Percentiles rank a stretch among this genome's conserved stretches.
phyloP scores from a whole-genome alignment of 192 early-diverging fungal genomes.

The Pilaira anomala region DNA sequence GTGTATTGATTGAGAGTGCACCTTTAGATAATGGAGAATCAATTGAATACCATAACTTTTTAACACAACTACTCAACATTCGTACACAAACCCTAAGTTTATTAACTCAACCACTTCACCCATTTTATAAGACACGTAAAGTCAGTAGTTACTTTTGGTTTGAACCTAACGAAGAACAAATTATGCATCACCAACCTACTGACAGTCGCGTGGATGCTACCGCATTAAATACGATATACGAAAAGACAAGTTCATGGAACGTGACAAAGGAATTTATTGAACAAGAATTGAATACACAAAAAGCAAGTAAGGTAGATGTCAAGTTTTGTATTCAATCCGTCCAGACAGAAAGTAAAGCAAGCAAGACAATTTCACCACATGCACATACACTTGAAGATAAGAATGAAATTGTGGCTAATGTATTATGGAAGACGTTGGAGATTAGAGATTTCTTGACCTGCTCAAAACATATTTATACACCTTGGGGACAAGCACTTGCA shows the following conservation, averaged over 20 bases:
- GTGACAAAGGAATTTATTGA: slow-evolving; percentile 23
- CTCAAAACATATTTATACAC: slow-evolving; percentile 33
- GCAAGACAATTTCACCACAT: slow-evolving; percentile 30
- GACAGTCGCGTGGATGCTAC: slow-evolving; percentile 33
- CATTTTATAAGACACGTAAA: slow-evolving; percentile 65
- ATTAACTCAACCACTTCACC: slow-evolving; percentile 56
- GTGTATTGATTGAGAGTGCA: slow-evolving; percentile 63
- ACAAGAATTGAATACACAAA: slow-evolving; percentile 41
- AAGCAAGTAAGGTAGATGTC: slow-evolving; percentile 36
- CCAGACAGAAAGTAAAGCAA: slow-evolving; percentile 30
- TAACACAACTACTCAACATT: slow-evolving; percentile 57
- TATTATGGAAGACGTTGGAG: slow-evolving; percentile 40
- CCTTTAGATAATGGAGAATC: slow-evolving; percentile 83
- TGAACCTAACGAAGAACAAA: slow-evolving; percentile 53
- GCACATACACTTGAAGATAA: slow-evolving; percentile 31
- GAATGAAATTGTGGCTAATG: slow-evolving; percentile 42
- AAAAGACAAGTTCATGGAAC: slow-evolving; percentile 36
- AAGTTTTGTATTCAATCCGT: slow-evolving; percentile 39
- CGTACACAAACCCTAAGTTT: slow-evolving; percentile 56
- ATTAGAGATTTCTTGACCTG: slow-evolving; percentile 37
- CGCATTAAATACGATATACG: slow-evolving; percentile 40
- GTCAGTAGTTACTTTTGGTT: slow-evolving; percentile 61
- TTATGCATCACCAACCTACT: slow-evolving; percentile 55
- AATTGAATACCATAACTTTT: slow-evolving; percentile 63
- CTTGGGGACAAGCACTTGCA: slow-evolving; percentile 44